These are phyloP conservation scores for Oryza officinalis DNA, from an alignment of 176 grass and related monocot species.

Conservation along the genomic window DNA sequence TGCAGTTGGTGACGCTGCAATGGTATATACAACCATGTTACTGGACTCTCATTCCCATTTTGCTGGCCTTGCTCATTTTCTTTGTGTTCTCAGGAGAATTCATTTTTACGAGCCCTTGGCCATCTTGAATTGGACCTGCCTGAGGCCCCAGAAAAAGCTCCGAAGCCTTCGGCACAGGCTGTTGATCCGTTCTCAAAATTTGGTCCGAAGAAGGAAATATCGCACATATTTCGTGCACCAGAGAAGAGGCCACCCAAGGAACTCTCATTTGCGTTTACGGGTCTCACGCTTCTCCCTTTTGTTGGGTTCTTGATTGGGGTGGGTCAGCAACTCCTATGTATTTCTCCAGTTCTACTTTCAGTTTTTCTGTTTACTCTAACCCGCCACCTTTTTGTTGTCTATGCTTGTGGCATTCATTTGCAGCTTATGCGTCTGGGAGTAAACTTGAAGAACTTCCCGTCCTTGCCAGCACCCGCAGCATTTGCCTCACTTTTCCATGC, in stretches of 20 bases:
- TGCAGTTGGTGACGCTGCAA: slow-evolving; percentile 82
- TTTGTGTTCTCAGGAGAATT: slow-evolving; percentile 70
- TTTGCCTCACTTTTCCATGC: slow-evolving; percentile 82
- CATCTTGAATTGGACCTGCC: slow-evolving; percentile 85
- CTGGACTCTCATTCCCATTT: not conserved
- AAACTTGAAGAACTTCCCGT: slow-evolving; percentile 87
- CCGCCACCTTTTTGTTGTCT: not conserved
- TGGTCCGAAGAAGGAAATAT: slow-evolving; percentile 80
- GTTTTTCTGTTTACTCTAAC: not conserved
- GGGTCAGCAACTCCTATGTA: slow-evolving; percentile 12
- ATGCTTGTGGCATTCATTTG: slow-evolving; percentile 30
- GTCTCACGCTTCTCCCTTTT: slow-evolving; percentile 66
- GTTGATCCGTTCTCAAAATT: slow-evolving; percentile 79
- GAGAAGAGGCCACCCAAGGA: slow-evolving; percentile 89
- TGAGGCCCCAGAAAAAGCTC: slow-evolving; percentile 80
- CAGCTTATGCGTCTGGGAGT: slow-evolving; percentile 74
- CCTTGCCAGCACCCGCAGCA: slow-evolving; percentile 55
- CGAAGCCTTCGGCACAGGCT: slow-evolving; percentile 60
- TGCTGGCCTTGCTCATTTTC: slow-evolving; percentile 22
- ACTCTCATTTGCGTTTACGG: slow-evolving; percentile 76
- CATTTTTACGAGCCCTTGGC: slow-evolving; percentile 69
- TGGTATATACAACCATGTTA: slow-evolving; percentile 50
- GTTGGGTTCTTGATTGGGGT: slow-evolving; percentile 88
- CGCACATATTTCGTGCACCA: slow-evolving; percentile 81
- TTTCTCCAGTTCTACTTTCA: not conserved